Percentiles rank a stretch among this genome's conserved stretches.
Conservation (phyloP, 176 grass and related monocot genomes). For the Triticum aestivum region DNA sequence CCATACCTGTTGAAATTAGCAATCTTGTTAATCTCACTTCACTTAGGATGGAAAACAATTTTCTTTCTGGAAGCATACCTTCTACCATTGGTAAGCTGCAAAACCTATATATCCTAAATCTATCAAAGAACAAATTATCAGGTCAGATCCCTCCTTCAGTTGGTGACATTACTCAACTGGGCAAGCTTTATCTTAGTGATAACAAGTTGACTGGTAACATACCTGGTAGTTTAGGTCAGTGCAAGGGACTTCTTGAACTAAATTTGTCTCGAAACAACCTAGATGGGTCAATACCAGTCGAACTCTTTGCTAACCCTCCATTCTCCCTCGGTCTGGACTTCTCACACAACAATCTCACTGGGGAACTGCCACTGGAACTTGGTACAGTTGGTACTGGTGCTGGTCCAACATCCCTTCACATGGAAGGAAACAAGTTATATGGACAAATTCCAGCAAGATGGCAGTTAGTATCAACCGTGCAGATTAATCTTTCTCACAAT, state of each 20-base stretch:
- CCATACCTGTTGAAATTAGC: conserved; percentile 29
- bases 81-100: conserved; percentile 36
- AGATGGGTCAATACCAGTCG: not conserved
- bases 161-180: conserved; percentile 38
- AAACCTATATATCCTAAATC: conserved; percentile 21
- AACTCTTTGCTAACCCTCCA: not conserved
- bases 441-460: not conserved
- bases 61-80: conserved; percentile 49
- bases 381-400: too few species aligned
- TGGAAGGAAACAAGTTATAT: conserved; percentile 14
- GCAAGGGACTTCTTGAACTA: conserved; percentile 28
- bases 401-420: not conserved
- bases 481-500: conserved; percentile 20
- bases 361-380: not conserved
- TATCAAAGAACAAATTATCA: conserved; percentile 52
- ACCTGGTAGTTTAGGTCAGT: conserved; percentile 33
- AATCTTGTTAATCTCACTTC: conserved; percentile 38
- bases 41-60: conserved; percentile 41
- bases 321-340: conserved; percentile 1
- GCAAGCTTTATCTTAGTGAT: conserved; percentile 25
- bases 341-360: not conserved
- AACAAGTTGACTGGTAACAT: conserved; percentile 47
- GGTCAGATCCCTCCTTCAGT: conserved; percentile 39
- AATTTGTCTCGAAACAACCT: conserved; percentile 37
- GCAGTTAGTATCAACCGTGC: not conserved